Evolutionary conservation across 2,329 filamentous ascomycete genomes (phyloP).

Genomic region (Aschersonia sp.): DNA sequence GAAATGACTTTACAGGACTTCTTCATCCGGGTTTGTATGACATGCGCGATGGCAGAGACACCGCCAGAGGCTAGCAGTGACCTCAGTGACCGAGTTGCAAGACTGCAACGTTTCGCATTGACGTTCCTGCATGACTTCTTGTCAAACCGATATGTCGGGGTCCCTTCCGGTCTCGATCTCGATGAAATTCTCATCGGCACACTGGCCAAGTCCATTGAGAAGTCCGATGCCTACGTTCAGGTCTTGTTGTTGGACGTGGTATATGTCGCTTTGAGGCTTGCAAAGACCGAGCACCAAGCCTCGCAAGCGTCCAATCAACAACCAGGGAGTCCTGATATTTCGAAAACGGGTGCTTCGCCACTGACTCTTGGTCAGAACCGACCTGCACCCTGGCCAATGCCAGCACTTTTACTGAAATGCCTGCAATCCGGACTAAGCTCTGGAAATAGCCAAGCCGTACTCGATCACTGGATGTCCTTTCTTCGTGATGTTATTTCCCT

Average conservation of each 20-base stretch:
- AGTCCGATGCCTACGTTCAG: constrained; percentile 57
- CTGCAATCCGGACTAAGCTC: constrained; percentile 71
- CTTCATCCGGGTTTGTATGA: constrained; percentile 51
- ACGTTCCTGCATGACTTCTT: constrained; percentile 58
- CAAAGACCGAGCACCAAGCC: constrained; percentile 28
- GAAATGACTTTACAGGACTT: constrained; percentile 53
- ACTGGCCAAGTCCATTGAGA: constrained; percentile 44
- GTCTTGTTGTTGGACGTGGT: constrained; percentile 68
- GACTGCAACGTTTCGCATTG: constrained; percentile 58
- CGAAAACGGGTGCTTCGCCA: constrained; percentile 23
- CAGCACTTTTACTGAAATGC: constrained; percentile 64
- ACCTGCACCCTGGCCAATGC: constrained; percentile 30
- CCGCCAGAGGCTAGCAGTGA: constrained; percentile 9
- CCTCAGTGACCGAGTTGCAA: constrained; percentile 33
- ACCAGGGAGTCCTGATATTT: constrained; percentile 24
- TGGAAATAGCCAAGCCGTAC: constrained; percentile 53
- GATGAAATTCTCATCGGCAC: constrained; percentile 58
- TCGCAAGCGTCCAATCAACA: constrained; percentile 34
- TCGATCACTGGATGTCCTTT: constrained; percentile 88
- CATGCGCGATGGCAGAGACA: constrained; percentile 32
- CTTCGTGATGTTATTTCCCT: constrained; percentile 71
- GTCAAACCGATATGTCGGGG: constrained; percentile 43
- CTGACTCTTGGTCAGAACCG: constrained; percentile 16
- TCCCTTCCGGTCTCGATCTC: constrained; percentile 48
- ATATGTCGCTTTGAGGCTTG: constrained; percentile 56